Evolutionary conservation across 805 yeast genomes (phyloP).

Genomic region (Kuraishia ogatae): DNA sequence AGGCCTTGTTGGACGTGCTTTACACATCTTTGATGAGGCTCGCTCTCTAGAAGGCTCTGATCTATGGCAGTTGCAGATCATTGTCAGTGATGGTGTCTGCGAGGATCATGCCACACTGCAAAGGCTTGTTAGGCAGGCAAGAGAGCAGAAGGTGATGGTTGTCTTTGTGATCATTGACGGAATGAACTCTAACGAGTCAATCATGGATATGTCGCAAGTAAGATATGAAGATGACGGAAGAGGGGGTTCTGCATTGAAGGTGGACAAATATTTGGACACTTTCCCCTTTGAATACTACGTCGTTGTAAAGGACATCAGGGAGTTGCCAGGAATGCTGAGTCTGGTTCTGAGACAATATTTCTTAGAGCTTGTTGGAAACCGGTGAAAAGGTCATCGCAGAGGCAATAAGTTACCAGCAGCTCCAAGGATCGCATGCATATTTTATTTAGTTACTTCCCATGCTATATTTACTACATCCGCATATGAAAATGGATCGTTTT

Average conservation of each 20-base stretch:
- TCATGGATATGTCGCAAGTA: conserved; percentile 92
- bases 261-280: conserved; percentile 77
- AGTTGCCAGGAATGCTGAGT: conserved; percentile 87
- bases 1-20: conserved; percentile 61
- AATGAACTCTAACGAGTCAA: conserved; percentile 72
- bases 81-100: conserved; percentile 94
- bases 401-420: background rate
- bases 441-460: background rate
- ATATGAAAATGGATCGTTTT: no score
- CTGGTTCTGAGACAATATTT: conserved; percentile 88
- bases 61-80: conserved; percentile 89
- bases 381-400: background rate
- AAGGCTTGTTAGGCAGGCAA: conserved; percentile 80
- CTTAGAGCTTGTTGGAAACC: conserved; percentile 45
- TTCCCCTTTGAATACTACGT: conserved; percentile 98
- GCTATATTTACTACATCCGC: no score
- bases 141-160: conserved; percentile 88
- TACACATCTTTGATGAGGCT: conserved; percentile 61
- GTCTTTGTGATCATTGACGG: conserved; percentile 95
- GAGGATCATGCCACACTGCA: conserved; percentile 85
- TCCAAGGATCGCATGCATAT: background rate
- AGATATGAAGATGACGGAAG: conserved; percentile 60
- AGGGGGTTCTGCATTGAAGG: conserved; percentile 68
- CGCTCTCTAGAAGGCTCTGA: conserved; percentile 39
- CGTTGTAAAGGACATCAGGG: conserved; percentile 81